These are phyloP conservation scores for Gillenia trifoliata DNA, from an alignment of 306 rosid genomes.

Conservation along the genomic window DNA sequence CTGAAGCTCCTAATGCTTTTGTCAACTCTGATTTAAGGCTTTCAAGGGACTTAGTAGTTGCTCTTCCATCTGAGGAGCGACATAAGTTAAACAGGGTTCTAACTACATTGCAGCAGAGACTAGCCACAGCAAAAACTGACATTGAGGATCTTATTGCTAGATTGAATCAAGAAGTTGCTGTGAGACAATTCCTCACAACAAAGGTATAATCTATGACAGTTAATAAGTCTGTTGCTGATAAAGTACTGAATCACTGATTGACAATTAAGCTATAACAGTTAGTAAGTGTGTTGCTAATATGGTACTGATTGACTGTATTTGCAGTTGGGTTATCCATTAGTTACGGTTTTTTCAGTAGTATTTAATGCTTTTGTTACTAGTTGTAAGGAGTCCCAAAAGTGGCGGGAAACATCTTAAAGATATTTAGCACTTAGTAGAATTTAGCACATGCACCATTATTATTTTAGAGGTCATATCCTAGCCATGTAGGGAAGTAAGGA, in stretches of 20 bases:
- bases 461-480: not conserved
- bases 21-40: slow-evolving; percentile 16
- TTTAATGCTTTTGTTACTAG: too few species aligned
- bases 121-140: slow-evolving; percentile 60
- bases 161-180: slow-evolving; percentile 79
- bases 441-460: too few species aligned
- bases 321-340: not conserved
- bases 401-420: too few species aligned
- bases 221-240: not conserved
- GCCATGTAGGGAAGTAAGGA: not conserved
- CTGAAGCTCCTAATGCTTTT: slow-evolving; percentile 30
- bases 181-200: slow-evolving; percentile 65
- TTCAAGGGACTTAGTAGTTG: slow-evolving; percentile 27
- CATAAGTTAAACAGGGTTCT: slow-evolving; percentile 65
- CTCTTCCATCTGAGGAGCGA: slow-evolving; percentile 52
- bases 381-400: not conserved
- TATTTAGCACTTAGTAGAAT: too few species aligned
- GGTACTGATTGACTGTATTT: not conserved
- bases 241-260: not conserved
- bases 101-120: slow-evolving; percentile 54
- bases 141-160: slow-evolving; percentile 81
- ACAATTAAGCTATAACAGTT: not conserved
- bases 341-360: not conserved
- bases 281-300: not conserved
- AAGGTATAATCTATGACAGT: slow-evolving; percentile 44